Base-by-base conservation (phyloP, 805 yeast species). In the Isabelozyma heimii region DNA sequence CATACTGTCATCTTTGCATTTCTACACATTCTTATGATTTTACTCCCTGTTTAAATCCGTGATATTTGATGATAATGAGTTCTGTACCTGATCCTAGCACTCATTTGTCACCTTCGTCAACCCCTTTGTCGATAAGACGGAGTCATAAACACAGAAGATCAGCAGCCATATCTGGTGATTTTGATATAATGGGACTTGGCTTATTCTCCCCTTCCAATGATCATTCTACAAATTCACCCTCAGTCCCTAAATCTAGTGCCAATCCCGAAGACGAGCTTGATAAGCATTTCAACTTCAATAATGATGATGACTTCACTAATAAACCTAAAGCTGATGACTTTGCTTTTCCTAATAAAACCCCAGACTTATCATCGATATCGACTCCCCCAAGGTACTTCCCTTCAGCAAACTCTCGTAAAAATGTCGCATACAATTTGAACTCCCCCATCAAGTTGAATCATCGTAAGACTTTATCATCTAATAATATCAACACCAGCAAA, bases 121-220 rank as follows among this genome's bases (percentile, higher is more conserved):
- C 60, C 1, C 55, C 55, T 2, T 12, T 41, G 27, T 40, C 39
- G 12, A 47, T 47, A 9, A 52, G 44, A 42, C 71, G 70, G 58
- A 81, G 83, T 1, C 97, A 90, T 67, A 80, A 88, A 42, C 97
- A 90, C 60, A 81, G 89, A 59, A 72, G 97, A 46, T 89, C 96
- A 0, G 91, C 92, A 17, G 96, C 96, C 0, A 85, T 90, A 6
- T 87, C 94, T 8, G 94, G 94, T 4, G 96, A 90, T 62, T 87
- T 89, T 61, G 94, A 87, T 56, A 60, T 62, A 8, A 56, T 62
- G 44, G 77, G 75, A 6, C 53, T 70, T 37, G 76, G 76, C 1
- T 52, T 71, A 37, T 68, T 69, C 46, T 63, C 70, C 5, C 66
- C 70, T 3, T 61, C 66, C n/a, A 55, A 56, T 26, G 33, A 41